A percentile compares a stretch with the other conserved stretches of the same genome.
Conservation (phyloP, 2,329 filamentous ascomycete genomes). For the Orbilia javanica region DNA sequence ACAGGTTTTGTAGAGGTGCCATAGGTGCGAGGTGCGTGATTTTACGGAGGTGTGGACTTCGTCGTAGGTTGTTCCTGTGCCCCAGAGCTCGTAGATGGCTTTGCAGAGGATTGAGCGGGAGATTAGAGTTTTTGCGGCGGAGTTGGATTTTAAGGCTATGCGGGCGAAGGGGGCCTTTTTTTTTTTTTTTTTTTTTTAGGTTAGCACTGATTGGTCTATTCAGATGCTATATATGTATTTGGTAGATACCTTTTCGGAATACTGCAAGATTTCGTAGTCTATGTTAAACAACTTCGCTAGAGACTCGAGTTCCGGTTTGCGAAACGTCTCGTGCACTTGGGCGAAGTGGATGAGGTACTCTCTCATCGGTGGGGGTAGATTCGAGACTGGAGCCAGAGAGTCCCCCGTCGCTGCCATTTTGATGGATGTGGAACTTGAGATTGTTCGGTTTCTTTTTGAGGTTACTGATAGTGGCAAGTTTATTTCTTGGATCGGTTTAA, state of each 20-base stretch:
- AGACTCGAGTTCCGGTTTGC: slow-evolving; percentile 83
- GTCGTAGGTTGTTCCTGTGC: slow-evolving; percentile 75
- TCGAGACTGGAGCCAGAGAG: slow-evolving; percentile 29
- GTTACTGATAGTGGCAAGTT: too few relatives aligned
- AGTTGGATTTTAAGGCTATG: slow-evolving; percentile 75
- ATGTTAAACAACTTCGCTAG: slow-evolving; percentile 78
- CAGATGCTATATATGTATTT: slow-evolving; percentile 34
- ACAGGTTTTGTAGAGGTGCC: slow-evolving; percentile 73
- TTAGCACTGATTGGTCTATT: too few relatives aligned
- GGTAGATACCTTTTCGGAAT: slow-evolving; percentile 76
- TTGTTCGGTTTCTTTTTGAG: not conserved
- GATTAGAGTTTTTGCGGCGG: slow-evolving; percentile 76
- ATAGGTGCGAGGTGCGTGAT: slow-evolving; percentile 72
- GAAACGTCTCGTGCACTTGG: slow-evolving; percentile 91
- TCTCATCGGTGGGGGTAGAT: slow-evolving; percentile 63
- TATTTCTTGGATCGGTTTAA: not conserved
- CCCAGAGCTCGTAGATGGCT: slow-evolving; percentile 92
- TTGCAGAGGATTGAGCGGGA: slow-evolving; percentile 83
- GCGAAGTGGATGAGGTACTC: slow-evolving; percentile 90
- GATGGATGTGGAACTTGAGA: not conserved
- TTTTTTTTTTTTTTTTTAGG: too few relatives aligned
- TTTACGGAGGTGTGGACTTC: slow-evolving; percentile 77
- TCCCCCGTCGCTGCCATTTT: slow-evolving; percentile 12
- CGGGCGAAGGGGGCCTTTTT: slow-evolving; percentile 86
- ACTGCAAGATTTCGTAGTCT: slow-evolving; percentile 78